Percentiles rank a stretch among this genome's conserved stretches.
Conservation (phyloP, 192 early-diverging fungal species). For the Allomyces arbusculus region DNA sequence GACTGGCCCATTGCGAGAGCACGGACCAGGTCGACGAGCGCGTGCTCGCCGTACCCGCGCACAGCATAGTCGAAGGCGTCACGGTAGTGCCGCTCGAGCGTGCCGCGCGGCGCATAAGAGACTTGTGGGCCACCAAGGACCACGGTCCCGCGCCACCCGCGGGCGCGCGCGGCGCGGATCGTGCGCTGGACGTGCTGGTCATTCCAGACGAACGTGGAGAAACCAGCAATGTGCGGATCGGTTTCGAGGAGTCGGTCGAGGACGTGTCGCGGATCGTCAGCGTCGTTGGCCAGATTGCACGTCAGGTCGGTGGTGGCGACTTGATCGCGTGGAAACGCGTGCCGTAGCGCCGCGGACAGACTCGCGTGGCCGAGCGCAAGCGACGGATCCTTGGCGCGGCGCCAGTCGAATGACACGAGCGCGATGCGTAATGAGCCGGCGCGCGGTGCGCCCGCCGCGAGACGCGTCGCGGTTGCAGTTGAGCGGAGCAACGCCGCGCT, state of each 20-base stretch:
- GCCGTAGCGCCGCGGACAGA: slow-evolving; percentile 3
- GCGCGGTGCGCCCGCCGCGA: too few species aligned
- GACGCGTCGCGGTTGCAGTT: too few species aligned
- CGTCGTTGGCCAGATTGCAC: not conserved
- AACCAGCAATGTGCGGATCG: not conserved
- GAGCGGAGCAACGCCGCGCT: too few species aligned
- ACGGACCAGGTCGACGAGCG: slow-evolving; percentile 1
- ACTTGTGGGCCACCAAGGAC: slow-evolving; percentile 5
- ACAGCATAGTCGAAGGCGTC: slow-evolving; percentile 3
- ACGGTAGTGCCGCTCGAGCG: slow-evolving; percentile 2
- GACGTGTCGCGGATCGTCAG: not conserved
- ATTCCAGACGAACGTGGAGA: slow-evolving; percentile 8
- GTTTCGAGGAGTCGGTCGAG: not conserved
- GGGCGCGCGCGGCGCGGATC: not conserved
- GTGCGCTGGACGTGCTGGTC: slow-evolving; percentile 6
- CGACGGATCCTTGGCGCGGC: slow-evolving; percentile 5
- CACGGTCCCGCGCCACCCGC: not conserved
- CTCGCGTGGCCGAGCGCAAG: slow-evolving; percentile 6
- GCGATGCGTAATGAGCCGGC: not conserved
- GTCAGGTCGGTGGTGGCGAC: slow-evolving; percentile 2
- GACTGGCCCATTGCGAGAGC: not conserved
- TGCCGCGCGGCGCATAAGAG: not conserved
- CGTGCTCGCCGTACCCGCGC: slow-evolving; percentile 7
- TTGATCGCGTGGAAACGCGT: not conserved
- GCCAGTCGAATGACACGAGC: slow-evolving; percentile 8